A percentile compares a stretch with the other conserved stretches of the same genome.
These are phyloP conservation scores for Schizosaccharomyces octosporus DNA, from an alignment of 805 yeast species.

Conservation along the genomic window DNA sequence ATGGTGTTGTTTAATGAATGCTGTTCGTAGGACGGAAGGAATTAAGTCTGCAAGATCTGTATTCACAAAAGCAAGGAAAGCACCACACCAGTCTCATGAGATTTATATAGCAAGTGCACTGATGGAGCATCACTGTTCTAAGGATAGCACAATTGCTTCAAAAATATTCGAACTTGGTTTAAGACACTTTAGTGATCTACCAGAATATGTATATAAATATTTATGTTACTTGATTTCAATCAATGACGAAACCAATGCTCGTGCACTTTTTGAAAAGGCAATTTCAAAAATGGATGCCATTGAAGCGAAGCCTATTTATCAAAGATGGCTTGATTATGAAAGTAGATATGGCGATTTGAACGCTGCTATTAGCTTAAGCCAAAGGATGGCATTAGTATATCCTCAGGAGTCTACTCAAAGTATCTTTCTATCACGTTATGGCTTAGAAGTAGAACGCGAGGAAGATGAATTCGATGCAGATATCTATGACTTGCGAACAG, in stretches of 20 bases:
- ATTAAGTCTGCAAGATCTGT: conserved; percentile 47
- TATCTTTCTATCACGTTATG: conserved; percentile 15
- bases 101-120: conserved; percentile 61
- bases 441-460: conserved; percentile 6
- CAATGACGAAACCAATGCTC: conserved; percentile 50
- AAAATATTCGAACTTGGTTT: conserved; percentile 61
- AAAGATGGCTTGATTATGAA: conserved; percentile 42
- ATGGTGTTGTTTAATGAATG: conserved; percentile 31
- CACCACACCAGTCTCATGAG: conserved; percentile 39
- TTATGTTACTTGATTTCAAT: conserved; percentile 43
- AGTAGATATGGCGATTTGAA: conserved; percentile 43
- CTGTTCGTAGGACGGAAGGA: conserved; percentile 41
- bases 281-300: conserved; percentile 27
- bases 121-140: conserved; percentile 45
- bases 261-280: conserved; percentile 61
- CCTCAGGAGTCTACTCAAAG: conserved; percentile 29
- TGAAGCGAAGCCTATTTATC: conserved; percentile 23
- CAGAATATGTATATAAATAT: conserved; percentile 42
- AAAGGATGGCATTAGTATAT: conserved; percentile 38
- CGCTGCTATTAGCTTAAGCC: conserved; percentile 40
- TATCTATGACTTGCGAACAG: background rate
- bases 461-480: background rate
- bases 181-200: conserved; percentile 28
- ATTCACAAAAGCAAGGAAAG: conserved; percentile 45
- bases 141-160: conserved; percentile 33